Conservation (phyloP, 805 yeast genomes). For the Priceomyces melissophilus region DNA sequence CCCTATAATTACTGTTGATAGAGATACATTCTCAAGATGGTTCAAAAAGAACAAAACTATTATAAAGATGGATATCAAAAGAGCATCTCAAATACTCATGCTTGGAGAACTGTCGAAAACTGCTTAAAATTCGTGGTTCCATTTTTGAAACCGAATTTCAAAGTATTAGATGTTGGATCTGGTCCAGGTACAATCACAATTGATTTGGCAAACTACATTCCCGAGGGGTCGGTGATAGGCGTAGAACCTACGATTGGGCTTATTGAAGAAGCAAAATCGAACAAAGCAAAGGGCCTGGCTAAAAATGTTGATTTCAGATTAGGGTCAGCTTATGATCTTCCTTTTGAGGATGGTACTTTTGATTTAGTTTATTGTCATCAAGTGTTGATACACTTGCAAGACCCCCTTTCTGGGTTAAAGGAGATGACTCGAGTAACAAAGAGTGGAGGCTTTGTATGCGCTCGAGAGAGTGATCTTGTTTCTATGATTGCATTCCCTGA, state of each 20-base stretch:
- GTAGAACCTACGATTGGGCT: slow-evolving; percentile 28
- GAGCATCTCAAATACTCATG: slow-evolving; percentile 24
- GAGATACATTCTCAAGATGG: background rate
- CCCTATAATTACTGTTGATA: too few relatives aligned
- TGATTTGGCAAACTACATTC: slow-evolving; percentile 29
- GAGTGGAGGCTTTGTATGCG: slow-evolving; percentile 30
- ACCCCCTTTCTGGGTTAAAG: slow-evolving; percentile 28
- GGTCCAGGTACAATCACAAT: slow-evolving; percentile 42
- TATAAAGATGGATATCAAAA: slow-evolving; percentile 17
- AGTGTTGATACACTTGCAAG: slow-evolving; percentile 33
- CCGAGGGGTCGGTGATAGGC: slow-evolving; percentile 26
- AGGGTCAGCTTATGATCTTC: slow-evolving; percentile 29
- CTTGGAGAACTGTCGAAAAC: slow-evolving; percentile 32
- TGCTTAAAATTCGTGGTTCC: slow-evolving; percentile 23
- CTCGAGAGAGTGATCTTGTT: slow-evolving; percentile 27
- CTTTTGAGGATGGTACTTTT: slow-evolving; percentile 32
- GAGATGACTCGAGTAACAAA: slow-evolving; percentile 37
- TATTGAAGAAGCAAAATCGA: slow-evolving; percentile 20
- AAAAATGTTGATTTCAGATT: slow-evolving; percentile 19
- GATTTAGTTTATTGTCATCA: slow-evolving; percentile 40
- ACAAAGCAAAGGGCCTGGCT: slow-evolving; percentile 7
- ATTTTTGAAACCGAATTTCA: slow-evolving; percentile 19
- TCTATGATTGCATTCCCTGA: slow-evolving; percentile 17
- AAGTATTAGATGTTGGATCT: slow-evolving; percentile 39
- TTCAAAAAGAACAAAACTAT: slow-evolving; percentile 17